Evolutionary conservation across 257 asterid species (phyloP), one percentile per base, ranked within the genome.

Genomic region (Hygrophila difformis): DNA sequence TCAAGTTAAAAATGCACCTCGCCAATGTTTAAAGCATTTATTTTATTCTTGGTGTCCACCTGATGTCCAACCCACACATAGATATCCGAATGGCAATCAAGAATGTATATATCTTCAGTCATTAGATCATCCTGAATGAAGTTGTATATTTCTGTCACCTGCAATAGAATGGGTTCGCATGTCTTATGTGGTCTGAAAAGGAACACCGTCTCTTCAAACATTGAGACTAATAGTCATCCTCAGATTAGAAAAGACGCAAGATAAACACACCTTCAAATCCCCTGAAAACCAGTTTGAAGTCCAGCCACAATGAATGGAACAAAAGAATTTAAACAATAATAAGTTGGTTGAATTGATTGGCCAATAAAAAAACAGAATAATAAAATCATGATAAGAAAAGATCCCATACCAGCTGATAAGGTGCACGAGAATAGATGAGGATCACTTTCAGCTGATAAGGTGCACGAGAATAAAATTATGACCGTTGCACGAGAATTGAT

Each of bases 41-140:
- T 62, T 72, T 79, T 92, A 44, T 50, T 70, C 68, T 81, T 81
- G 29, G 83, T 20, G 42, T 77, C 93, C 40, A 92, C 95, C 49
- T 71, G 70, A 41, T 76, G 87, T 39, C 99, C 99, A 22, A 92
- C 93, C 99, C 99, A 92, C 36, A 92, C 81, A 63, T 65, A 87
- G 59, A 92, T 73, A 61, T 87, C 95, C 3, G 84, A 74, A 50
- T 73, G 84, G 75, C 95, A 87, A 62, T 92, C 95, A 15, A 87
- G 91, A 74, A 92, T 68, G 73, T 74, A 83, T 39, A 81, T 58
- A 59, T 92, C 99, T 71, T 92, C 99, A 18, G 99, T 79, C 95
- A 87, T 83, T 56, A 92, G 79, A 75, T 92, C 99, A 49, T 83
- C 89, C 75, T 92, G 99, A 70, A 61, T 57, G 71, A 83, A 92